Evolutionary conservation across 2,329 filamentous ascomycete genomes (phyloP), one percentile per base, ranked within the genome.

Genomic region (Ampelomyces quisqualis): DNA sequence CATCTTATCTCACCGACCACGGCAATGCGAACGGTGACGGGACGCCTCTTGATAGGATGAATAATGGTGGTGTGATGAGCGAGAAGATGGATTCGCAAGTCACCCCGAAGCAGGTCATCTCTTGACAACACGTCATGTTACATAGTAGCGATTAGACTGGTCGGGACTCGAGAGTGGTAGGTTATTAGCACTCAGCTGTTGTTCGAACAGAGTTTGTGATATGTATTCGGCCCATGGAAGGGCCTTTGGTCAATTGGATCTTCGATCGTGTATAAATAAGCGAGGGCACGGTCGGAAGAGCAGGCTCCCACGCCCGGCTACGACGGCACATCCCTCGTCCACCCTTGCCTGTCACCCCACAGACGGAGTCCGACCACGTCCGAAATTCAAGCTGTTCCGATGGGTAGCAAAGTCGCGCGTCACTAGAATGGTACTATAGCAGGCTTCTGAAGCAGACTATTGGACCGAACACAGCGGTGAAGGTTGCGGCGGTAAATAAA

Each of bases 141-240:
- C 26, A 28, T 28, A 2, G 10, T 8, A 28, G n/a, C 15, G 26
- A 14, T 14, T 13, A 11, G 26, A 28, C 10, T 8, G 11, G 15
- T 28, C 26, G n/a, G n/a, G 26, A 13, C n/a, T 6, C n/a, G 15
- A 28, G n/a, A 11, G 7, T 13, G n/a, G n/a, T 13, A 34, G n/a
- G 26, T 2, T 5, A 8, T 29, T 32, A 38, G 17, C 8, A 20
- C 20, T 19, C 19, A 15, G 19, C 8, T 49, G 47, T 53, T 33
- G 50, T 53, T 35, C 14, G 30, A 53, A 53, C 43, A 53, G 51
- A 47, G 47, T 48, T 53, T 35, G 23, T 27, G 34, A 49, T 31
- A n/a, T n/a, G n/a, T n/a, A 44, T 30, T 51, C 45, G 48, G 48
- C 17, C 42, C 40, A 45, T 46, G 13, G 27, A 35, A 38, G 47